Conservation (phyloP, 495 filamentous ascomycete species). For the Parachaetomium inaequale region DNA sequence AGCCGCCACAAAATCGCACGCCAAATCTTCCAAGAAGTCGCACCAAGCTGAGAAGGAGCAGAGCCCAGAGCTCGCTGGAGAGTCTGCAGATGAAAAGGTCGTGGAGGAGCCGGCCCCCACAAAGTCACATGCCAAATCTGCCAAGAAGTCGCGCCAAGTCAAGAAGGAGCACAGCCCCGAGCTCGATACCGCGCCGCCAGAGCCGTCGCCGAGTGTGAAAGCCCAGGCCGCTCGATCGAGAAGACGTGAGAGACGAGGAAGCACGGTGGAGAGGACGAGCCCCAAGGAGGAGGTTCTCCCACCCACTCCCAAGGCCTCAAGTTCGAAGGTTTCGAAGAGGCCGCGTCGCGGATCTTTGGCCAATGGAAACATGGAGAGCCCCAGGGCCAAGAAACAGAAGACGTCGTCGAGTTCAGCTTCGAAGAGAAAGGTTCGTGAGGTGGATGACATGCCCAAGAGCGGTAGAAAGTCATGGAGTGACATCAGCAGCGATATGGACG, state of each 20-base stretch:
- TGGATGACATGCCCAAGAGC: not conserved
- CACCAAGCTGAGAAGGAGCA: not conserved
- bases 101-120: not conserved
- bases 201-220: slow-evolving; percentile 5
- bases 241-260: slow-evolving; percentile 4
- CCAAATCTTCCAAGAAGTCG: not conserved
- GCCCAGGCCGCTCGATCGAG: slow-evolving; percentile 6
- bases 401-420: not conserved
- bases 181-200: not conserved
- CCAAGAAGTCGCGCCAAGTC: not conserved
- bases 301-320: not conserved
- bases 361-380: not conserved
- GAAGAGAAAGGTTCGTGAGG: not conserved
- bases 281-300: not conserved
- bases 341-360: not conserved
- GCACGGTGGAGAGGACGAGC: not conserved
- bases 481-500: slow-evolving; percentile 30
- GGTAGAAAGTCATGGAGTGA: slow-evolving; percentile 4
- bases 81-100: not conserved
- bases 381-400: not conserved
- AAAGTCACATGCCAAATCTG: not conserved
- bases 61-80: not conserved
- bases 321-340: not conserved
- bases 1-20: not conserved
- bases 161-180: not conserved